Percentiles rank a stretch among this genome's conserved stretches.
Evolutionary conservation across 768 basidiomycete genomes (phyloP).

Genomic region (Psilocybe subaeruginosa): DNA sequence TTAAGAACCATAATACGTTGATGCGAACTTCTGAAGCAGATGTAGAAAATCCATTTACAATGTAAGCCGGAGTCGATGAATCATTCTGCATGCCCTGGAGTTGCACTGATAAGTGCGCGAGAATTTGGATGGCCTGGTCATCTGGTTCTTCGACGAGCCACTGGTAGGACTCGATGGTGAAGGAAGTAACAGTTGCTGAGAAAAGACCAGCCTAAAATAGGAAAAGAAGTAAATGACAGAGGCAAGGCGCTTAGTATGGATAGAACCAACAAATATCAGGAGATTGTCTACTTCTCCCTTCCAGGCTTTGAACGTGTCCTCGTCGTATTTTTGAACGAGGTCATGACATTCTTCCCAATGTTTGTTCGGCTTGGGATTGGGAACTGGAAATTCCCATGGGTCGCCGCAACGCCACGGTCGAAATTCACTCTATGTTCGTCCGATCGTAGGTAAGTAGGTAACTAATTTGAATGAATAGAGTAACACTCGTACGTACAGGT

Average conservation of each 20-base stretch:
- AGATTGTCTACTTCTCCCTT: constrained; percentile 27
- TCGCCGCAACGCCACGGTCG: constrained; percentile 15
- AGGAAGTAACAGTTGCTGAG: constrained; percentile 26
- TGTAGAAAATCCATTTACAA: constrained; percentile 11
- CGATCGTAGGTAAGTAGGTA: background rate
- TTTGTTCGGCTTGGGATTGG: constrained; percentile 14
- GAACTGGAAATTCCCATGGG: constrained; percentile 15
- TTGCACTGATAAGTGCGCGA: background rate
- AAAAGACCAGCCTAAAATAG: constrained; percentile 23
- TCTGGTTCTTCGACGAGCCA: constrained; percentile 18
- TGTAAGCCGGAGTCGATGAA: constrained; percentile 5
- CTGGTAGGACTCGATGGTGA: constrained; percentile 23
- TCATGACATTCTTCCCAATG: constrained; percentile 24
- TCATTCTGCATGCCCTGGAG: background rate
- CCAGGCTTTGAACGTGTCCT: constrained; percentile 24
- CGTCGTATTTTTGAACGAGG: constrained; percentile 20
- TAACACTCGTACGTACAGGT: background rate
- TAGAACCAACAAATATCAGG: constrained; percentile 23
- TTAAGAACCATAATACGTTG: constrained; percentile 27
- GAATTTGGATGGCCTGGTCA: background rate
- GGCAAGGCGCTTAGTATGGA: background rate
- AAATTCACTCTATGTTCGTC: background rate
- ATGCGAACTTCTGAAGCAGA: constrained; percentile 19
- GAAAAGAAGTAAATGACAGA: background rate
- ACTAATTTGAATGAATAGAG: background rate